Percentiles rank a stretch among this genome's conserved stretches.
Evolutionary conservation across 805 yeast species (phyloP).

Genomic region (Blastobotrys parvus): DNA sequence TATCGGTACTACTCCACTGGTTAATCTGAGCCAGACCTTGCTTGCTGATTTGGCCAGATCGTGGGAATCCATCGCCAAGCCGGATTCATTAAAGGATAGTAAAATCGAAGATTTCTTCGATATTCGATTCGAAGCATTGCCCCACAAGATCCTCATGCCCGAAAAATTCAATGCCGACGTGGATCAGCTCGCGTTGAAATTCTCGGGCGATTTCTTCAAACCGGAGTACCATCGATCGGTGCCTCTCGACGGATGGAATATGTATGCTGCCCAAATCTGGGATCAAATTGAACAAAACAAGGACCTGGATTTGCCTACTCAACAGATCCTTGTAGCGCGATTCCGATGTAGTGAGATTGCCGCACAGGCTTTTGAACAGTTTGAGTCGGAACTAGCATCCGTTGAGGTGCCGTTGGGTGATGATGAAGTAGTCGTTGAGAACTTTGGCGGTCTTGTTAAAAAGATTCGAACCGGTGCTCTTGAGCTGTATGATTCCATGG

Average conservation of each 20-base stretch:
- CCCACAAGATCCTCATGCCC: slow-evolving; percentile 78
- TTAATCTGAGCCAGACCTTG: slow-evolving; percentile 59
- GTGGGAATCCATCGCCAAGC: slow-evolving; percentile 75
- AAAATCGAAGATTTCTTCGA: slow-evolving; percentile 73
- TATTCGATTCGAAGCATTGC: slow-evolving; percentile 66
- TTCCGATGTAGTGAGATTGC: slow-evolving; percentile 91
- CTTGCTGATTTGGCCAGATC: slow-evolving; percentile 62
- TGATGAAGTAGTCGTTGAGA: slow-evolving; percentile 15
- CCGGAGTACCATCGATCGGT: slow-evolving; percentile 71
- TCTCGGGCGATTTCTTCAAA: slow-evolving; percentile 53
- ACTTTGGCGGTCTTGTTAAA: slow-evolving; percentile 37
- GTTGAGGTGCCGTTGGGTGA: slow-evolving; percentile 16
- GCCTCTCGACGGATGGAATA: slow-evolving; percentile 94
- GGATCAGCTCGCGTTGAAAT: slow-evolving; percentile 51
- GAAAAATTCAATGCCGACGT: slow-evolving; percentile 61
- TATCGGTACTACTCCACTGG: slow-evolving; percentile 77
- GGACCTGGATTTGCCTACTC: slow-evolving; percentile 94
- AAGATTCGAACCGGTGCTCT: slow-evolving; percentile 41
- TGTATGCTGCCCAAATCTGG: slow-evolving; percentile 90
- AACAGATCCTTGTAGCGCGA: slow-evolving; percentile 88
- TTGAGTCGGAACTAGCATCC: slow-evolving; percentile 28
- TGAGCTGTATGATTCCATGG: slow-evolving; percentile 53
- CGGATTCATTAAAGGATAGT: slow-evolving; percentile 49
- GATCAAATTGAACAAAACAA: slow-evolving; percentile 86
- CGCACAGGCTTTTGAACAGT: slow-evolving; percentile 40